Evolutionary conservation across 2,329 filamentous ascomycete genomes (phyloP).

Genomic region (Aschersonia sp.): DNA sequence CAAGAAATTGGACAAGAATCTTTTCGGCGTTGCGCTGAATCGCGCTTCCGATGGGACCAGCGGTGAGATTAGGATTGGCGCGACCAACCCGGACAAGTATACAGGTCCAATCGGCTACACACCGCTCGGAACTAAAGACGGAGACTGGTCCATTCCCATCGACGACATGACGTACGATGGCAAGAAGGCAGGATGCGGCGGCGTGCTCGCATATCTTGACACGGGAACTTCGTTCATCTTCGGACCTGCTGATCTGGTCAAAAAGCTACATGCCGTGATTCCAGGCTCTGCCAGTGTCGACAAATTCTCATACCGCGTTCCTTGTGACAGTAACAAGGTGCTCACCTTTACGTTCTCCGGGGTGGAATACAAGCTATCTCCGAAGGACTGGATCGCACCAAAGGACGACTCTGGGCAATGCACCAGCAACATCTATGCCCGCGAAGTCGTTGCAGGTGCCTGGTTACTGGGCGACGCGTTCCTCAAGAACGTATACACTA

Average conservation of each 20-base stretch:
- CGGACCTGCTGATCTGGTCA: slow-evolving; percentile 51
- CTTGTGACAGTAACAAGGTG: slow-evolving; percentile 49
- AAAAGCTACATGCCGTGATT: slow-evolving; percentile 52
- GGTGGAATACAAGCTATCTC: slow-evolving; percentile 48
- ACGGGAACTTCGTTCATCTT: slow-evolving; percentile 73
- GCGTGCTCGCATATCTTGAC: slow-evolving; percentile 57
- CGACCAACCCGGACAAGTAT: slow-evolving; percentile 50
- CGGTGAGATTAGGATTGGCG: slow-evolving; percentile 67
- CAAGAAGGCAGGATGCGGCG: slow-evolving; percentile 38
- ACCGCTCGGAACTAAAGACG: slow-evolving; percentile 27
- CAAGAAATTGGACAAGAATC: slow-evolving; percentile 42
- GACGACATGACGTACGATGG: slow-evolving; percentile 51
- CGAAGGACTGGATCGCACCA: slow-evolving; percentile 54
- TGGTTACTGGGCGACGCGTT: slow-evolving; percentile 84
- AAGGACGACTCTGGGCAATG: slow-evolving; percentile 31
- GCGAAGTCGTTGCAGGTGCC: slow-evolving; percentile 46
- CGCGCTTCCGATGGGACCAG: slow-evolving; percentile 54
- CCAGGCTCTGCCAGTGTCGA: slow-evolving; percentile 42
- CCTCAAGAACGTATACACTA: slow-evolving; percentile 76
- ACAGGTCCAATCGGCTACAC: slow-evolving; percentile 56
- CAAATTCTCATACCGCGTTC: slow-evolving; percentile 52
- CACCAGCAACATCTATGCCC: slow-evolving; percentile 61
- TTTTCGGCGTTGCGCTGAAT: slow-evolving; percentile 59
- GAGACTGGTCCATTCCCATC: slow-evolving; percentile 60
- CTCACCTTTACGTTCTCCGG: slow-evolving; percentile 56